phyloP scores from a whole-genome alignment of 2,329 filamentous ascomycete species.

The Rugonectria rugulosa region DNA sequence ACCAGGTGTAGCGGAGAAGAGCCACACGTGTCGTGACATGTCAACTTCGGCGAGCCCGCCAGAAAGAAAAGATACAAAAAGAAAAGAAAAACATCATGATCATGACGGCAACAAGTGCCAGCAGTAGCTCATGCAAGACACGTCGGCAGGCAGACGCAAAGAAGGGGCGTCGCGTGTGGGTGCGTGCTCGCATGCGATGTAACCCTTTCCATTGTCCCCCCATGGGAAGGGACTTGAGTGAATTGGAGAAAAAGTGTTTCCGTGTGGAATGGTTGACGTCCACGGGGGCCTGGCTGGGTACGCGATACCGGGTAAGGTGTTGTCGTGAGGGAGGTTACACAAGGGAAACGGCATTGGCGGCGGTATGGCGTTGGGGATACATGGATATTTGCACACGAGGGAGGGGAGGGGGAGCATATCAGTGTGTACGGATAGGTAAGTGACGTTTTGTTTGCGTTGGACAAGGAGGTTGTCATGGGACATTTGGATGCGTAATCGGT shows the following conservation, averaged over 20 bases:
- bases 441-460: too few relatives aligned
- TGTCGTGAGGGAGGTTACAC: background rate
- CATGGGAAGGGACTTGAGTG: background rate
- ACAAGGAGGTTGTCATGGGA: too few relatives aligned
- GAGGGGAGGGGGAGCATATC: too few relatives aligned
- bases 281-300: constrained; percentile 3
- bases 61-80: too few relatives aligned
- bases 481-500: too few relatives aligned
- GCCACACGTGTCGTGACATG: too few relatives aligned
- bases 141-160: constrained; percentile 13
- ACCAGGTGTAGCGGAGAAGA: background rate
- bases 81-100: background rate
- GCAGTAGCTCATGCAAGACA: constrained; percentile 22
- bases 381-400: too few relatives aligned
- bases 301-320: background rate
- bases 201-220: constrained; percentile 16
- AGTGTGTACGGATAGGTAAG: too few relatives aligned
- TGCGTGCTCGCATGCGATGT: constrained; percentile 16
- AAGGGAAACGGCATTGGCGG: too few relatives aligned
- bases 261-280: constrained; percentile 7
- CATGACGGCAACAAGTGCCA: background rate
- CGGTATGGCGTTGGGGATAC: too few relatives aligned
- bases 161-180: constrained; percentile 4
- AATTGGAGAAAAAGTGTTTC: too few relatives aligned
- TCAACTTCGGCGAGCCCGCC: too few relatives aligned